Base-by-base conservation (phyloP, 495 filamentous ascomycete species). In the Trichoderma reesei region DNA sequence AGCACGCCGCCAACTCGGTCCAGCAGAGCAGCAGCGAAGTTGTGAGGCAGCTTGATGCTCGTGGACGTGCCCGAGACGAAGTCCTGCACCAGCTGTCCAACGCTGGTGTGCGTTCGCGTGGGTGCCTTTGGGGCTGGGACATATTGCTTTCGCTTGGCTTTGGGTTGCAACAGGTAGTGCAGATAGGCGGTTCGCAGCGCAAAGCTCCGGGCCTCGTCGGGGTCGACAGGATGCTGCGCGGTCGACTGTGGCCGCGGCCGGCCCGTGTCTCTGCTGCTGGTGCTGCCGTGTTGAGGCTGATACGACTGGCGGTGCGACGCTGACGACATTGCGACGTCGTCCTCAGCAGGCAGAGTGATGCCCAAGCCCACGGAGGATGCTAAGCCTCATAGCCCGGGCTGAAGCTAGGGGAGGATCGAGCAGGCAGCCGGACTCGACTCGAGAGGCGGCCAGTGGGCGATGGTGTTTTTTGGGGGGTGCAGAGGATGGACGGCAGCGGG, bases 171-270 rank as follows among this genome's bases (percentile, higher is more conserved):
- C 36, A 98, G 87, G 74, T 99, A 92, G 77, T 90, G 79, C 38
- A 99, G 88, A 75, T 91, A 97, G 68, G 95, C 92, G 68, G 90
- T 86, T 61, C 95, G 89, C 61, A 99, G 86, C 67, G 92, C 91
- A 72, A 88, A 96, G 44, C 85, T 88, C 78, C 92, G 96, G 73
- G 90, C 92, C 76, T 96, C 90, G 67, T 90, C 79, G 70, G 80
- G 78, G 70, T 75, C 81, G 36, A 83, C 67, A 36, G 75, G 67
- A 13, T 72, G 72, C 44, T 74, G 74, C 31, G 74, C 66, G 34
- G 69, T 72, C 33, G 81, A 81, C 36, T 65, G 65, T 9, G 73
- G 66, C 59, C 75, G 70, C 60, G 72, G 74, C 63, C 73, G 71
- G 34, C 73, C 68, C 10, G 66, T 65, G 65, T 70, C 73, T 62